Base-by-base conservation (phyloP, 1,284 basidiomycete genomes). In the Athelia psychrophila region DNA sequence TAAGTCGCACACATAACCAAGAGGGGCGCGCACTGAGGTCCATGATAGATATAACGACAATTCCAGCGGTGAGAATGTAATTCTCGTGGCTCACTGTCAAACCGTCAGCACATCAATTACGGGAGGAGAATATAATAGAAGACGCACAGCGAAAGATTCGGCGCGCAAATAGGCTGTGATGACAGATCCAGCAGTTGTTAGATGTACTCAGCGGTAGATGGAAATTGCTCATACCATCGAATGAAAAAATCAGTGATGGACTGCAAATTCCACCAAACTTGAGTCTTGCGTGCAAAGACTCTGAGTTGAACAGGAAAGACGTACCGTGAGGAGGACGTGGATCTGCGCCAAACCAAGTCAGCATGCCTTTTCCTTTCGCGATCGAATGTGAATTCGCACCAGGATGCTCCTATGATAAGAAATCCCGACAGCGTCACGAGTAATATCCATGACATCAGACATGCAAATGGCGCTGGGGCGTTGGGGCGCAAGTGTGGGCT, bases 331-430 rank as follows among this genome's bases (percentile, higher is more conserved):
- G n/a, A 22, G 16, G 38, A 42, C 38, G 20, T 42, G 38, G 5
- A 42, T n/a, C 38, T 42, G n/a, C 9, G 6, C 38, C 16, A n/a
- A 42, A n/a, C n/a, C 20, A 42, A n/a, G 38, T 42, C 20, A 42
- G 38, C 38, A 35, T n/a, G n/a, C n/a, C n/a, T n/a, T n/a, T n/a
- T n/a, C 58, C 56, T n/a, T 64, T 53, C 36, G 70, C 67, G 47
- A 82, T 54, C 56, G 71, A 81, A 3, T 81, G 69, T n/a, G n/a
- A n/a, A n/a, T n/a, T n/a, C 73, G 40, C 58, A 79, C 78, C 59
- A 6, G 79, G 61, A 54, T 79, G 77, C 6, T 67, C n/a, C n/a
- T n/a, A n/a, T n/a, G n/a, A n/a, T n/a, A n/a, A n/a, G n/a, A n/a
- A n/a, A n/a, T n/a, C n/a, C n/a, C n/a, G n/a, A n/a, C n/a, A n/a